Base-by-base conservation (phyloP, 169 alveolate species). In the Eimeria acervulina region DNA sequence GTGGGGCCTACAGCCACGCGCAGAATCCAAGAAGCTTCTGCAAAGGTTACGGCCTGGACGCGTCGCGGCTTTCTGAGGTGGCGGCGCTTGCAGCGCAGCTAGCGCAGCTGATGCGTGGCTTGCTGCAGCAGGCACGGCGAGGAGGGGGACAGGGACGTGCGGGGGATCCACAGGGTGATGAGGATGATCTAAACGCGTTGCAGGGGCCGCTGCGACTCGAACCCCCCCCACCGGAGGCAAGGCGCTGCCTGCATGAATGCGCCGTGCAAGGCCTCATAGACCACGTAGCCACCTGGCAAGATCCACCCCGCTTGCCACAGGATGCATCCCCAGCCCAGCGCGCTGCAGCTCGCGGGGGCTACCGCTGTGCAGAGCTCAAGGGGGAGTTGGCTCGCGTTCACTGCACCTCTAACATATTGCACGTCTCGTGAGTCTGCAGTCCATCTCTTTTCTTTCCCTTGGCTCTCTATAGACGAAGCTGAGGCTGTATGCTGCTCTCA, bases 1-100 rank as follows among this genome's bases (percentile, higher is more conserved):
- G 95, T 55, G 96, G 96, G 42, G 96, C 95, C 31, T 95, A 81
- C 31, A 55, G 88, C 78, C 96, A 95, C 68, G 83, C 96, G 36
- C 26, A 31, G 12, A 33, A 66, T 40, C 96, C 94, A 59, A 40
- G 17, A 19, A 44, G 68, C 52, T 94, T 94, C 38, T 84, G 94
- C 76, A 51, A 52, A 83, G 21, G 72, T 17, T 94, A 70, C 76
- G 81, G 91, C 81, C 59, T 93, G 38, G 81, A 83, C n/a, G 13
- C 93, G 72, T 42, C 83, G 51, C 36, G 87, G 47, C 17, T 93
- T 61, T 74, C 78, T 23, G 96, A 93, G 59, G 94, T 93, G 52
- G 89, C 51, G 40, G 66, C 91, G 36, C 90, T 90, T 36, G 95
- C 89, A 33, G 76, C 72, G 63, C 95, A 90, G 95, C 90, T 90